phyloP scores from a whole-genome alignment of 1,139 yeast genomes.

The Waltiozyma sp. region DNA sequence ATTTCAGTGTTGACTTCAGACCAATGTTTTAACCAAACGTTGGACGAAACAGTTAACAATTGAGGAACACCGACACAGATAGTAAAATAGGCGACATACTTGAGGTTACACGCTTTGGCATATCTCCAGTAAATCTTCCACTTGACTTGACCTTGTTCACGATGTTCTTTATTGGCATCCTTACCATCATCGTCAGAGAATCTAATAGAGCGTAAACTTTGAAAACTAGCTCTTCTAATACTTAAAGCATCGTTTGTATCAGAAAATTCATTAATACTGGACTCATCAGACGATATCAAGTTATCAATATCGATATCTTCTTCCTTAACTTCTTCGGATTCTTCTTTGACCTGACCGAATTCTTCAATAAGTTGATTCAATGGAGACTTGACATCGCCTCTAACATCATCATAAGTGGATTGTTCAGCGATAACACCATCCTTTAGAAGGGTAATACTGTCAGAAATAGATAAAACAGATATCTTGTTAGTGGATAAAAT shows the following conservation, averaged over 20 bases:
- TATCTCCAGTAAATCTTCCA: conserved; percentile 80
- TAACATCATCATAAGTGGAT: conserved; percentile 56
- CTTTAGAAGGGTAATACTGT: conserved; percentile 58
- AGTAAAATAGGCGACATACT: conserved; percentile 49
- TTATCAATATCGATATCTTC: conserved; percentile 25
- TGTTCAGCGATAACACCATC: conserved; percentile 73
- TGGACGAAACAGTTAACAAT: conserved; percentile 49
- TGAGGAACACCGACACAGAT: conserved; percentile 42
- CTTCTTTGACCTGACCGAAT: conserved; percentile 48
- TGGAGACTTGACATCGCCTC: conserved; percentile 37
- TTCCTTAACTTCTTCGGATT: conserved; percentile 10
- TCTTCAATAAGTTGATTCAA: conserved; percentile 60
- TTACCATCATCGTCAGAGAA: conserved; percentile 32
- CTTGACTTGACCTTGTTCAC: conserved; percentile 90
- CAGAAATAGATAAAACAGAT: conserved; percentile 72
- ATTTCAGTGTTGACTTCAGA: conserved; percentile 70
- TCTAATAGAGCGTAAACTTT: conserved; percentile 34
- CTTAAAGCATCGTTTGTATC: conserved; percentile 26
- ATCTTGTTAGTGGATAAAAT: conserved; percentile 85
- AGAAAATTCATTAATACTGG: conserved; percentile 9
- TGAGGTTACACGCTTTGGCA: conserved; percentile 81
- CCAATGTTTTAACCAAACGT: conserved; percentile 95
- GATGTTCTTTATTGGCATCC: conserved; percentile 50
- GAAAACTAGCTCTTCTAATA: conserved; percentile 63
- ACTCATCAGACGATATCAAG: conserved; percentile 18